Conservation (phyloP, 1,284 basidiomycete genomes). For the Cerioporus squamosus region DNA sequence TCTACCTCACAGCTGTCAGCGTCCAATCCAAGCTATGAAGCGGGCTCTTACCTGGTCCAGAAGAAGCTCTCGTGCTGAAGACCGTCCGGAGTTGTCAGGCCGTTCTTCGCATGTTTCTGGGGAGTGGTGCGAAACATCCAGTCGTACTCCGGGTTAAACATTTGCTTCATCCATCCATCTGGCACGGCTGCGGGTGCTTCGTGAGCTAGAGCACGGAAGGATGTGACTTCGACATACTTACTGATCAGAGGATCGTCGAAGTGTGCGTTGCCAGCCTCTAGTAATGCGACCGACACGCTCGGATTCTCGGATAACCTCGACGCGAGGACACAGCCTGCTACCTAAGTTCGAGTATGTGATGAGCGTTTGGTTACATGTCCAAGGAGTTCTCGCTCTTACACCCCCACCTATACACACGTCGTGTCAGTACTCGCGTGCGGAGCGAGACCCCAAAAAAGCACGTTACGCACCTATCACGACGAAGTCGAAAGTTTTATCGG, state of each 20-base stretch:
- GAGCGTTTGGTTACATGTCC: not conserved
- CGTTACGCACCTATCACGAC: slow-evolving; percentile 14
- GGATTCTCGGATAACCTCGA: slow-evolving; percentile 19
- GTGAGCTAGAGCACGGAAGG: not conserved
- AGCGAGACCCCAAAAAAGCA: not conserved
- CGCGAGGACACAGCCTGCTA: slow-evolving; percentile 17
- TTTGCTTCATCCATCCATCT: slow-evolving; percentile 16
- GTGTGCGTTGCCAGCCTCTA: slow-evolving; percentile 24
- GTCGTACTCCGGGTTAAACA: slow-evolving; percentile 22
- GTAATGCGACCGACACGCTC: slow-evolving; percentile 14
- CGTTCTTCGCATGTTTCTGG: slow-evolving; percentile 5
- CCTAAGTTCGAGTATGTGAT: not conserved
- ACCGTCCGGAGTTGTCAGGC: not conserved
- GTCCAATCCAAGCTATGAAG: not conserved
- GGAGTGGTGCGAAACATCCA: slow-evolving; percentile 19
- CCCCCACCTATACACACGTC: not conserved
- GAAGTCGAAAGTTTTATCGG: slow-evolving; percentile 12
- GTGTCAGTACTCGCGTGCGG: not conserved
- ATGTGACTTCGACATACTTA: not conserved
- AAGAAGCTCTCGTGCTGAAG: slow-evolving; percentile 12
- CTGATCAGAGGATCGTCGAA: slow-evolving; percentile 20
- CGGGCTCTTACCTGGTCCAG: not conserved
- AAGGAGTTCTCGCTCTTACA: not conserved
- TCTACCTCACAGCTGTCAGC: not conserved
- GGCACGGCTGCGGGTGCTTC: slow-evolving; percentile 3